A percentile compares a stretch with the other conserved stretches of the same genome.
These are phyloP conservation scores for Schizophyllum commune DNA, from an alignment of 1,284 basidiomycete genomes.

Conservation along the genomic window DNA sequence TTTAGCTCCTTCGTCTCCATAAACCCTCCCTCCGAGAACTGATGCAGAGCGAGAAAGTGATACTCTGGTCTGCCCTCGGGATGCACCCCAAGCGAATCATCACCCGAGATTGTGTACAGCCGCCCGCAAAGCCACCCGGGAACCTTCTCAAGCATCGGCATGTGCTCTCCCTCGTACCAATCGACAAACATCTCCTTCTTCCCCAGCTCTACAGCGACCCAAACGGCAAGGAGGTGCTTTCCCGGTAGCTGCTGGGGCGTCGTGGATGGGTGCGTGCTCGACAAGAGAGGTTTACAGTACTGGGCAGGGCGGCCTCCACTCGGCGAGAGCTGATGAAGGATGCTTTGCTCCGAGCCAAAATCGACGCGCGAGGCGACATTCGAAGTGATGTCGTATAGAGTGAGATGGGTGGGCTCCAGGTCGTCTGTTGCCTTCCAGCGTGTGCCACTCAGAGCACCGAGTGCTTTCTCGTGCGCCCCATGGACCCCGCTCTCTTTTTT, in stretches of 20 bases:
- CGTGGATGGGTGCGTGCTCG: constrained; percentile 18
- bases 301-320: constrained; percentile 24
- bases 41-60: constrained; percentile 26
- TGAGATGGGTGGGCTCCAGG: constrained; percentile 28
- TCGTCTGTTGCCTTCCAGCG: constrained; percentile 31
- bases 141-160: constrained; percentile 22
- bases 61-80: constrained; percentile 6
- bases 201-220: constrained; percentile 22
- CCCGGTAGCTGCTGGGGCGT: constrained; percentile 18
- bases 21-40: constrained; percentile 21
- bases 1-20: constrained; percentile 19
- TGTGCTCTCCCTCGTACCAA: constrained; percentile 28
- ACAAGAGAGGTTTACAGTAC: constrained; percentile 25
- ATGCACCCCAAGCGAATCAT: constrained; percentile 9
- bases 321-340: constrained; percentile 24
- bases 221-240: constrained; percentile 22
- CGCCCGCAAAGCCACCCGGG: constrained; percentile 26
- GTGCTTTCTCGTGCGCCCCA: too few relatives aligned
- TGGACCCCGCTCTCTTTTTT: too few relatives aligned
- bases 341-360: constrained; percentile 26
- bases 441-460: constrained; percentile 25
- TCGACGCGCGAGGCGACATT: constrained; percentile 26
- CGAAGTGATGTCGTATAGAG: constrained; percentile 31
- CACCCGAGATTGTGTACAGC: constrained; percentile 22
- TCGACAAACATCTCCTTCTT: constrained; percentile 29